Evolutionary conservation across 2,329 filamentous ascomycete genomes (phyloP).

Genomic region (Beauveria asiatica): DNA sequence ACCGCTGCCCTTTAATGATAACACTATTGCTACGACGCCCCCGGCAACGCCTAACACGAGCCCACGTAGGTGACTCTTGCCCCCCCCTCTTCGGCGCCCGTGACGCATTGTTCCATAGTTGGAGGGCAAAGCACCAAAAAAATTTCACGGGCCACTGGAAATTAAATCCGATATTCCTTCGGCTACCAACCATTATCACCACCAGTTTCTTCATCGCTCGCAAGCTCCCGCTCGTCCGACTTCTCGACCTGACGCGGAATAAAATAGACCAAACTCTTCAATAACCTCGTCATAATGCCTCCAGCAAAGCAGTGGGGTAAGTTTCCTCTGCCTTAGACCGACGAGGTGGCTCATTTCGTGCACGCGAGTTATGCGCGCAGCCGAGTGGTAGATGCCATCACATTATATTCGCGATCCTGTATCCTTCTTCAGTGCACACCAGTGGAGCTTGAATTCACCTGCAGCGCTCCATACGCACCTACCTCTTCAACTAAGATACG

Average conservation of each 20-base stretch:
- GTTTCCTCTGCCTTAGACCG: slow-evolving; percentile 15
- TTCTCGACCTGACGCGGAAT: neutral
- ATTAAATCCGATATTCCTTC: neutral
- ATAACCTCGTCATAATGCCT: slow-evolving; percentile 29
- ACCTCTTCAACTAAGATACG: neutral
- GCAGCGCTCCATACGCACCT: neutral
- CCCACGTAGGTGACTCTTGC: slow-evolving; percentile 3
- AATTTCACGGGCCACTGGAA: neutral
- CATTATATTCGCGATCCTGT: neutral
- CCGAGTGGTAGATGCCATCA: neutral
- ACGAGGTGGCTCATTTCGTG: neutral
- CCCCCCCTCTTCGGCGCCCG: neutral
- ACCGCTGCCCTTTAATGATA: neutral
- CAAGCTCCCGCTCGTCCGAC: neutral
- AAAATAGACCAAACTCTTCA: neutral
- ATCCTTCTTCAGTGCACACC: neutral
- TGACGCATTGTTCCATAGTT: neutral
- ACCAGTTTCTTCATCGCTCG: neutral
- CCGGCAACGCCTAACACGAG: neutral
- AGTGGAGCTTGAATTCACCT: neutral
- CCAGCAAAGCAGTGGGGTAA: slow-evolving; percentile 36
- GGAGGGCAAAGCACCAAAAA: neutral
- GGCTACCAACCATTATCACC: neutral
- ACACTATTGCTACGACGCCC: neutral
- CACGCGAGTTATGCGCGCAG: neutral